Evolutionary conservation across 805 yeast genomes (phyloP).

Genomic region (Candida ipomoeae): DNA sequence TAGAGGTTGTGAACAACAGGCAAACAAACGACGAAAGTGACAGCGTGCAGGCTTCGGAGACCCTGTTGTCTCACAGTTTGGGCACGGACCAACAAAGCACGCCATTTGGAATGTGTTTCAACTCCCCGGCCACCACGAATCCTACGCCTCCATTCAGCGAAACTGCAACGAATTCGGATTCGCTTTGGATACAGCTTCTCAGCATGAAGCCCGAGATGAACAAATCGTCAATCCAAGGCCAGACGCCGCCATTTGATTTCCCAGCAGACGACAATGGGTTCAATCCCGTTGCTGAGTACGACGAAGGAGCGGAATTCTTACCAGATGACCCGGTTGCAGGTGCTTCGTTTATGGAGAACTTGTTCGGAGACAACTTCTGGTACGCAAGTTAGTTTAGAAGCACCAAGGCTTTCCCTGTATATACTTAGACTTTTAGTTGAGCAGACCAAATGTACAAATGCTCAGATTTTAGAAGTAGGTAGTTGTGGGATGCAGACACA

Average conservation of each 20-base stretch:
- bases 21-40: background rate
- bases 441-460: conserved; percentile 2
- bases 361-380: conserved; percentile 5
- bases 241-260: conserved; percentile 7
- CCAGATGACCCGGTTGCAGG: conserved; percentile 7
- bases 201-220: conserved; percentile 12
- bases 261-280: conserved; percentile 5
- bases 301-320: background rate
- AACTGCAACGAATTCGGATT: conserved; percentile 3
- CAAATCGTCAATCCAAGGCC: conserved; percentile 6
- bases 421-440: background rate
- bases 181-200: conserved; percentile 17
- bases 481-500: background rate
- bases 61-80: background rate
- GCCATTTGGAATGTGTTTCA: background rate
- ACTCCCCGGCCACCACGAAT: background rate
- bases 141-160: background rate
- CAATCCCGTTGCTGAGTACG: background rate
- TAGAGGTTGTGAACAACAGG: conserved; percentile 6
- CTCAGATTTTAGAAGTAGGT: background rate
- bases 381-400: background rate
- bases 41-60: background rate
- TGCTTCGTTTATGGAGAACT: conserved; percentile 10
- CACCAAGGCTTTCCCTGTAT: background rate
- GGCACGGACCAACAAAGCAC: background rate